Base-by-base conservation (phyloP, 768 basidiomycete genomes). In the Tubosaeta sp. region DNA sequence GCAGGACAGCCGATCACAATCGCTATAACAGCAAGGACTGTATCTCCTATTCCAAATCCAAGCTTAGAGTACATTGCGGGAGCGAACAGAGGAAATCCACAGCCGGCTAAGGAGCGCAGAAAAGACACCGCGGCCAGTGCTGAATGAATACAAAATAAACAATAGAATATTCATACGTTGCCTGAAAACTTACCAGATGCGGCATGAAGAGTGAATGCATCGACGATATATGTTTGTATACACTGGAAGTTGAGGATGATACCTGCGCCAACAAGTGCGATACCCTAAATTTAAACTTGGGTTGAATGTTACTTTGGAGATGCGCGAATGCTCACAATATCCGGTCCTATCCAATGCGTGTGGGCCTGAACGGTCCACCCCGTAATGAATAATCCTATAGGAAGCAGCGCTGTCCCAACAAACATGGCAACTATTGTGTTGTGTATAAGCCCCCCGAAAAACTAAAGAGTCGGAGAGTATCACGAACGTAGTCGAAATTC, bases 21-120 rank as follows among this genome's bases (percentile, higher is more conserved):
- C 2, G 83, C 73, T 2, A 77, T 55, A 9, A 62, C 74, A 0
- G 86, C 86, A 6, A 90, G 72, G 3, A 90, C 72, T 0, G 86
- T 84, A 54, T 82, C 68, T 8, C 84, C 85, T 53, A 82, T 84
- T 0, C 87, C 88, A 49, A 83, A 85, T 4, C 86, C 88, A 0
- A 90, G 70, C 13, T 71, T 69, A 1, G 71, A 64, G 65, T 79
- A 89, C 80, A 90, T 85, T 32, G 76, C 71, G 18, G 84, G 81
- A 3, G 82, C 85, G 57, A 90, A 90, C n/a, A 90, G 68, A 2
- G 88, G 89, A 61, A 91, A 89, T 1, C 76, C 81, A 47, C 87
- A 90, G 0, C 88, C 88, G 1, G 80, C 79, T 0, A 87, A 48
- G 0, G 83, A 81, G 22, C 88, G 80, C 13, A 88, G 62, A 61